Evolutionary conservation across 192 early-diverging fungal species (phyloP).

Genomic region (Haplosporangium gracile): DNA sequence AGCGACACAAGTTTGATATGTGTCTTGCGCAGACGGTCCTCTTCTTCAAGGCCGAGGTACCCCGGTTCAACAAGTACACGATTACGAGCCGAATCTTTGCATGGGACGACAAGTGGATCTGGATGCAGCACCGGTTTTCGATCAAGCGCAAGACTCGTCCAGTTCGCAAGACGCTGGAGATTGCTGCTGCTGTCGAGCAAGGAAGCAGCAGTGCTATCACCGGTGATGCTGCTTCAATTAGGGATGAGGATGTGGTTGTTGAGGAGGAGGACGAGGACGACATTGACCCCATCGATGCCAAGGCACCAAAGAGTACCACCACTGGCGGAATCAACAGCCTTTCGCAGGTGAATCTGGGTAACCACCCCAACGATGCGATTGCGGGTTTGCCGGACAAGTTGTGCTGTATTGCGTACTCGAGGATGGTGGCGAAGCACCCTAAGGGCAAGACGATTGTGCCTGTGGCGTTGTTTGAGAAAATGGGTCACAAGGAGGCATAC

Average conservation of each 20-base stretch:
- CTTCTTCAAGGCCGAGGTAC: constrained; percentile 64
- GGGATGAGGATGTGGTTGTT: constrained; percentile 36
- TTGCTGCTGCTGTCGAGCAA: constrained; percentile 1
- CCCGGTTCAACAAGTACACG: constrained; percentile 59
- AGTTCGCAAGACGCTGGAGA: constrained; percentile 18
- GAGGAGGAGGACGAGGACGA: constrained; percentile 55
- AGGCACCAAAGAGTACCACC: background rate
- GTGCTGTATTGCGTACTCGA: constrained; percentile 48
- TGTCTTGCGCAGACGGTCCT: constrained; percentile 54
- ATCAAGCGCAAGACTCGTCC: constrained; percentile 38
- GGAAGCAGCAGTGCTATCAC: background rate
- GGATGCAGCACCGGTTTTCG: constrained; percentile 58
- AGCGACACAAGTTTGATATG: constrained; percentile 42
- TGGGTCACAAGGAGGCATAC: constrained; percentile 47
- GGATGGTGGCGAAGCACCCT: constrained; percentile 49
- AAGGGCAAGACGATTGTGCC: constrained; percentile 55
- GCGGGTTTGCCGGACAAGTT: constrained; percentile 44
- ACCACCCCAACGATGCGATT: constrained; percentile 28
- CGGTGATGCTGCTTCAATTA: background rate
- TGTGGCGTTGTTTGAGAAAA: constrained; percentile 20
- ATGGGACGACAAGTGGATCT: constrained; percentile 69
- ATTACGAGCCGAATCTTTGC: constrained; percentile 62
- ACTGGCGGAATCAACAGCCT: background rate
- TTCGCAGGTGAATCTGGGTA: constrained; percentile 1
- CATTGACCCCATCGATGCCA: constrained; percentile 52